Conservation (phyloP, 177 flowering plant genomes). For the Vitis hybrid region DNA sequence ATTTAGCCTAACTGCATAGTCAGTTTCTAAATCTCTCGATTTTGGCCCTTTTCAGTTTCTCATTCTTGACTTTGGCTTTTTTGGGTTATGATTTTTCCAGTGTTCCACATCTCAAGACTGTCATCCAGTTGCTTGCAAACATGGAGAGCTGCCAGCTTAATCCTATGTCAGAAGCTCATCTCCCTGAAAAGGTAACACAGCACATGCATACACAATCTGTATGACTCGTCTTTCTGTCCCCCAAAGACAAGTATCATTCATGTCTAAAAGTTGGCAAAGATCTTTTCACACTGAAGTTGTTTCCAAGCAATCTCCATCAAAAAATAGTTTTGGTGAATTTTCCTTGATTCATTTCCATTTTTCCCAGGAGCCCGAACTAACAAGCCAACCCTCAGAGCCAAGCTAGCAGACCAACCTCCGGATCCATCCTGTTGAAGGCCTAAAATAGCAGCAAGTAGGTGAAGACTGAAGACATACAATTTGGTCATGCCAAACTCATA, state of each 20-base stretch:
- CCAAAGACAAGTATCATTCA: too few relatives aligned
- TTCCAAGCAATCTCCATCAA: too few relatives aligned
- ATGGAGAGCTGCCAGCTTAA: conserved; percentile 77
- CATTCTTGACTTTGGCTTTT: conserved; percentile 1
- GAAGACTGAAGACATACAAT: too few relatives aligned
- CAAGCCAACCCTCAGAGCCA: conserved; percentile 8
- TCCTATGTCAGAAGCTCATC: conserved; percentile 33
- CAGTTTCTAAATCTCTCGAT: too few relatives aligned
- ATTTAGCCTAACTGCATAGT: too few relatives aligned
- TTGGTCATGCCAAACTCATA: too few relatives aligned
- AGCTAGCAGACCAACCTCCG: not conserved
- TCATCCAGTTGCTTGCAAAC: conserved; percentile 59
- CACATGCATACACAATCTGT: not conserved
- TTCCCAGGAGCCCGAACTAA: conserved; percentile 6
- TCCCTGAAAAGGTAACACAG: conserved; percentile 16
- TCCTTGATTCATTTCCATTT: not conserved
- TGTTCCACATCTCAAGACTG: conserved; percentile 71
- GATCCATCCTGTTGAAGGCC: too few relatives aligned
- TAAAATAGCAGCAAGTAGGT: too few relatives aligned
- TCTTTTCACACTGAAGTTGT: too few relatives aligned
- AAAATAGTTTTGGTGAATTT: not conserved
- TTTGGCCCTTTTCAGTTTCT: too few relatives aligned
- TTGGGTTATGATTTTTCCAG: conserved; percentile 36
- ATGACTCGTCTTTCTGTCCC: not conserved
- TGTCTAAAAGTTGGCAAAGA: too few relatives aligned